phyloP scores from a whole-genome alignment of 2,329 filamentous ascomycete genomes.

The Parafenestella ontariensis region DNA sequence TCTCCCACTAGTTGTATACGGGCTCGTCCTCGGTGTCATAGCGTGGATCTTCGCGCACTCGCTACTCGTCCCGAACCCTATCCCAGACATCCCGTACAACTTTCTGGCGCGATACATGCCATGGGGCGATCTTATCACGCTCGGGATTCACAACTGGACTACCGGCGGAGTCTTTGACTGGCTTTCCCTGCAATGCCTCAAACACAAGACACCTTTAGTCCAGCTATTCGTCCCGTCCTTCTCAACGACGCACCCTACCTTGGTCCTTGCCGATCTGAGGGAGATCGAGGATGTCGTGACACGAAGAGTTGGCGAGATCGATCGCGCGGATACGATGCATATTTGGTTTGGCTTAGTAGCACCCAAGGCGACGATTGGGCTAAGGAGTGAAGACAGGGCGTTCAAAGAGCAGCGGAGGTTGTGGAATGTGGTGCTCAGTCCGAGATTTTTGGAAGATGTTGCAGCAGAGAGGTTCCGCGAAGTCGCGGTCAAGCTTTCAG shows the following conservation, averaged over 20 bases:
- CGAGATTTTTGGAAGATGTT: slow-evolving; percentile 4
- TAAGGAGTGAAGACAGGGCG: slow-evolving; percentile 1
- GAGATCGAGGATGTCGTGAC: slow-evolving; percentile 11
- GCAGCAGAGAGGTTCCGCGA: neutral
- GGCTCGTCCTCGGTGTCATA: neutral
- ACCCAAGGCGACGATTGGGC: slow-evolving; percentile 9
- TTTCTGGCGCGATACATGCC: neutral
- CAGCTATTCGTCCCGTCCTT: slow-evolving; percentile 12
- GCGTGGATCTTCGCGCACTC: neutral
- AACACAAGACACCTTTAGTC: slow-evolving; percentile 3
- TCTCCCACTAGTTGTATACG: neutral
- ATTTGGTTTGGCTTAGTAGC: slow-evolving; percentile 9
- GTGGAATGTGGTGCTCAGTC: slow-evolving; percentile 7
- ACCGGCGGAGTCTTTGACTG: slow-evolving; percentile 7
- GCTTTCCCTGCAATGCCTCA: slow-evolving; percentile 10
- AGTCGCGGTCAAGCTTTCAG: neutral
- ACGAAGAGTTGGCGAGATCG: slow-evolving; percentile 5
- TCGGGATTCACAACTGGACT: slow-evolving; percentile 3
- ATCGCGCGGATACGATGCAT: slow-evolving; percentile 10
- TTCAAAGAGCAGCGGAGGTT: slow-evolving; percentile 8
- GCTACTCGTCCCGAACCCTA: slow-evolving; percentile 1
- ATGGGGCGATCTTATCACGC: slow-evolving; percentile 5
- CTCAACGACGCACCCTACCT: slow-evolving; percentile 7
- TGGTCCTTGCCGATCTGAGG: slow-evolving; percentile 5
- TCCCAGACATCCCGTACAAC: slow-evolving; percentile 5